Evolutionary conservation across 2,329 filamentous ascomycete genomes (phyloP).

Genomic region (Colletotrichum spinosum): DNA sequence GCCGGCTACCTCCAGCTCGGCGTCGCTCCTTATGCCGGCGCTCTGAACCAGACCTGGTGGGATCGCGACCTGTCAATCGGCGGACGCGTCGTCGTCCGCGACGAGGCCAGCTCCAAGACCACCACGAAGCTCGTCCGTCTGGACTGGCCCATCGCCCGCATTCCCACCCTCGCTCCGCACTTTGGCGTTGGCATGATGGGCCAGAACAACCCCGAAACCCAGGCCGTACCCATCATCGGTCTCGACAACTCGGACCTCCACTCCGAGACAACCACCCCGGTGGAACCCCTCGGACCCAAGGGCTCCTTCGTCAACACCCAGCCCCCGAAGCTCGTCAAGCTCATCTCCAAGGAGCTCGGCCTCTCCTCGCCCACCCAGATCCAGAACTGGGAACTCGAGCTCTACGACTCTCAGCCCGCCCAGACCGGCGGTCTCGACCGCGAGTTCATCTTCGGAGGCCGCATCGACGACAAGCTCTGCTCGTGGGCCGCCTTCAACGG

Average conservation of each 20-base stretch:
- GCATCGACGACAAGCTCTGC: constrained; percentile 98
- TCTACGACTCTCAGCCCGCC: constrained; percentile 91
- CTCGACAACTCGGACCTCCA: constrained; percentile 77
- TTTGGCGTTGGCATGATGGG: constrained; percentile 83
- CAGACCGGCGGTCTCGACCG: constrained; percentile 86
- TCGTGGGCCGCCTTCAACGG: constrained; percentile 91
- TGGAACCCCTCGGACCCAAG: constrained; percentile 64
- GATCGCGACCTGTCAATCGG: constrained; percentile 93
- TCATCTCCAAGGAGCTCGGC: constrained; percentile 83
- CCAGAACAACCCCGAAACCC: constrained; percentile 84
- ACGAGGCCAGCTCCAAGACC: constrained; percentile 79
- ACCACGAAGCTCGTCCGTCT: constrained; percentile 86
- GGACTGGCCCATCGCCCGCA: constrained; percentile 92
- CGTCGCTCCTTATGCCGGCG: constrained; percentile 93
- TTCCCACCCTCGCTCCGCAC: constrained; percentile 93
- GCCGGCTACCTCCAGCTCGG: constrained; percentile 90
- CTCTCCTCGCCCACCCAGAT: constrained; percentile 80
- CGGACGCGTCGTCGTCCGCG: constrained; percentile 86
- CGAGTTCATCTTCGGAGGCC: constrained; percentile 94
- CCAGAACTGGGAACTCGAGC: constrained; percentile 96
- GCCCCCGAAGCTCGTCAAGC: constrained; percentile 84
- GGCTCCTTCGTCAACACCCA: constrained; percentile 86
- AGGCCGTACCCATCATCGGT: constrained; percentile 94
- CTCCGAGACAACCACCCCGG: constrained; percentile 44
- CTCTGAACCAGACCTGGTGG: constrained; percentile 93